Conservation (phyloP, 441 rosid genomes). For the Erysimum cheiri region DNA sequence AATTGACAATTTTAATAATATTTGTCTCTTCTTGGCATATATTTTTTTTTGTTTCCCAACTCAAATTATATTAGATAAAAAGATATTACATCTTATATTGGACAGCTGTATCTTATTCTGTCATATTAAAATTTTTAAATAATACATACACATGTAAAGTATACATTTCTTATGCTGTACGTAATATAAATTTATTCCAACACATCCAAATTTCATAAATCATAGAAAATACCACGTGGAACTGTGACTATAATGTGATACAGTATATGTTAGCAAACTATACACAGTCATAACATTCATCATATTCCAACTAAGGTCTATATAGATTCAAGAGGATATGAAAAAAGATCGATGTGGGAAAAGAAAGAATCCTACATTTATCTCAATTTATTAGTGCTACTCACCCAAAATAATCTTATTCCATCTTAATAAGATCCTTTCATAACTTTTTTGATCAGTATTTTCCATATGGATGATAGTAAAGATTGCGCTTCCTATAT, state of each 20-base stretch:
- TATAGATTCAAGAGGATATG: neutral
- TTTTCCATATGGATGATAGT: conserved; percentile 6
- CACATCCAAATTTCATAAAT: neutral
- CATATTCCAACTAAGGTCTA: neutral
- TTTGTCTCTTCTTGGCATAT: neutral
- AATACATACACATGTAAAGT: conserved; percentile 6
- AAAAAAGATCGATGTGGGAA: neutral
- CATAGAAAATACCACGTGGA: conserved; percentile 2
- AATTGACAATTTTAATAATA: neutral
- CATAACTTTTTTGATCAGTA: neutral
- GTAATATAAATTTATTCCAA: neutral
- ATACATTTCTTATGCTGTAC: neutral
- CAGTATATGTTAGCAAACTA: neutral
- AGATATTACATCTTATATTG: neutral
- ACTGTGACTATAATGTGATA: neutral
- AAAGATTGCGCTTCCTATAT: conserved; percentile 19
- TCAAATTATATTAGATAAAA: conserved; percentile 1
- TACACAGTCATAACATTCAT: neutral
- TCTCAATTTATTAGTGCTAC: neutral
- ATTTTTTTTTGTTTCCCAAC: neutral
- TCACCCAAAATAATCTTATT: neutral
- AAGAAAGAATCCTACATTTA: neutral
- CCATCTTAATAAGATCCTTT: conserved; percentile 29
- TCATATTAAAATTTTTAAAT: neutral
- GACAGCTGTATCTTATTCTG: neutral